Evolutionary conservation across 495 filamentous ascomycete species (phyloP).

Genomic region (Xylaria palmicola): DNA sequence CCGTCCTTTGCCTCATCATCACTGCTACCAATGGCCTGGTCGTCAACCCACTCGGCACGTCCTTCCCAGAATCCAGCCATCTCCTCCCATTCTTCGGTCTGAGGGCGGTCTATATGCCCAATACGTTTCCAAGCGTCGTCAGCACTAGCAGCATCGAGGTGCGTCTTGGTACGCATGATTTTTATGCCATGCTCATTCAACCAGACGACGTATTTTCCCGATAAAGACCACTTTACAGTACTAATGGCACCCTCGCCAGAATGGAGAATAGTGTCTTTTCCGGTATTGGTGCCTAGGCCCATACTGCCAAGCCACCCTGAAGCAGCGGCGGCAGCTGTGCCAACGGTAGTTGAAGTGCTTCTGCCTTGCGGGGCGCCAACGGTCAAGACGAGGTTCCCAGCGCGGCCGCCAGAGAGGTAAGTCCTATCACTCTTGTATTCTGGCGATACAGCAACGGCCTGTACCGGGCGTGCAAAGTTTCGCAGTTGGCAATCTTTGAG

Average conservation of each 20-base stretch:
- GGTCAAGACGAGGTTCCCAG: conserved; percentile 88
- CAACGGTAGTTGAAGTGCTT: conserved; percentile 76
- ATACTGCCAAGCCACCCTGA: conserved; percentile 90
- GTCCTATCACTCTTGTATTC: conserved; percentile 85
- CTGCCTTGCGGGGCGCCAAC: conserved; percentile 73
- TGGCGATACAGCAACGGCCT: conserved; percentile 85
- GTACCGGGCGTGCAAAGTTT: conserved; percentile 90
- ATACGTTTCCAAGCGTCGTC: conserved; percentile 96
- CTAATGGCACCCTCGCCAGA: conserved; percentile 89
- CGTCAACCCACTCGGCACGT: conserved; percentile 87
- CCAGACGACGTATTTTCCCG: conserved; percentile 90
- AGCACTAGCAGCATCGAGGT: conserved; percentile 70
- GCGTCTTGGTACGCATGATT: conserved; percentile 88
- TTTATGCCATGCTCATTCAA: conserved; percentile 95
- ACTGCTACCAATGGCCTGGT: conserved; percentile 61
- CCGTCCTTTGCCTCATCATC: conserved; percentile 44
- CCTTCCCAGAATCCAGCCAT: conserved; percentile 95
- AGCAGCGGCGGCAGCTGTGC: conserved; percentile 73
- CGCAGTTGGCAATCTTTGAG: conserved; percentile 77
- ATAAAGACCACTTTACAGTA: conserved; percentile 88
- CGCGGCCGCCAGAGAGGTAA: conserved; percentile 86
- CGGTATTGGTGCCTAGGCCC: conserved; percentile 71
- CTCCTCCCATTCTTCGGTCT: conserved; percentile 80
- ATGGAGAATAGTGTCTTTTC: conserved; percentile 86
- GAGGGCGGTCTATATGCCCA: conserved; percentile 82